These are phyloP conservation scores for Funneliformis caledonium DNA, from an alignment of 371 early-diverging fungal species.

Conservation along the genomic window DNA sequence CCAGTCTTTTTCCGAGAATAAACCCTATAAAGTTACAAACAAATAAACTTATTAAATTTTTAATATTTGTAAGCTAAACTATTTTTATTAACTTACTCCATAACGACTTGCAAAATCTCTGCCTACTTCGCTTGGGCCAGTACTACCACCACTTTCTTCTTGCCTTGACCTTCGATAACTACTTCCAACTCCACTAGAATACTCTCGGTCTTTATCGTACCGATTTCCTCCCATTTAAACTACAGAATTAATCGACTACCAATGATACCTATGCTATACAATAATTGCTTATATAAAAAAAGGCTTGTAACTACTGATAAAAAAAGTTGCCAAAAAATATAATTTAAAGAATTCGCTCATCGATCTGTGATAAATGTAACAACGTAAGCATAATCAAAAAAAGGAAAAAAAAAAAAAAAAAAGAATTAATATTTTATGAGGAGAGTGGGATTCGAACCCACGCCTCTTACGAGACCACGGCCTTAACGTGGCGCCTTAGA, in stretches of 20 bases:
- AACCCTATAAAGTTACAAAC: conserved; percentile 40
- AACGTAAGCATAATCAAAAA: background rate
- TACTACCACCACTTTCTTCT: conserved; percentile 21
- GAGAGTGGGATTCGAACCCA: conserved; percentile 63
- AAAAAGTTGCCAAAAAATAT: too few species aligned
- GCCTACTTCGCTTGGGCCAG: conserved; percentile 24
- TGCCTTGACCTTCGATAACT: conserved; percentile 21
- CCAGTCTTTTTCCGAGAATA: conserved; percentile 49
- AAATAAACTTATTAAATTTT: background rate
- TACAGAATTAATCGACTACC: background rate
- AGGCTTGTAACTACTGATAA: too few species aligned
- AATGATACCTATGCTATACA: background rate
- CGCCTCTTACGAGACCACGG: conserved; percentile 62
- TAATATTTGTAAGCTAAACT: background rate
- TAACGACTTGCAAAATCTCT: conserved; percentile 39
- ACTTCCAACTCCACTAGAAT: conserved; percentile 22
- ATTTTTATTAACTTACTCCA: conserved; percentile 32
- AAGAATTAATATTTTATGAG: conserved; percentile 43
- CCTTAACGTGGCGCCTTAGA: conserved; percentile 62
- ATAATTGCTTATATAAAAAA: background rate
- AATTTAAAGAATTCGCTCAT: too few species aligned
- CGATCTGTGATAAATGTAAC: background rate
- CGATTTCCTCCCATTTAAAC: conserved; percentile 26
- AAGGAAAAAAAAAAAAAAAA: conserved; percentile 8
- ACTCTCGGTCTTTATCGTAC: conserved; percentile 20